Evolutionary conservation across 1,284 basidiomycete species (phyloP).

Genomic region (Moesziomyces parantarcticus): DNA sequence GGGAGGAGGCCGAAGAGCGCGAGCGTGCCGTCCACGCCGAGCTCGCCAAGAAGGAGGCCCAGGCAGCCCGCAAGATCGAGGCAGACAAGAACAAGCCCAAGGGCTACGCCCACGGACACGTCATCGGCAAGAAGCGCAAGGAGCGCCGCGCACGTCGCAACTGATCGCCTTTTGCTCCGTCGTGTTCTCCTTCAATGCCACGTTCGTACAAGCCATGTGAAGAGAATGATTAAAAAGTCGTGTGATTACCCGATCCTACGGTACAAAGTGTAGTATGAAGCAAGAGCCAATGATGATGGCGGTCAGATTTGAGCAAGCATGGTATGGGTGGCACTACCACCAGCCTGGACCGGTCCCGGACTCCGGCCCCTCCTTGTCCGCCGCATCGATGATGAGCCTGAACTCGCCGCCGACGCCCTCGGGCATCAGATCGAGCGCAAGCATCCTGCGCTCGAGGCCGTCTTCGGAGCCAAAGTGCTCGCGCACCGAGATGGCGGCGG

Average conservation of each 20-base stretch:
- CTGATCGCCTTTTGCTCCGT: neutral
- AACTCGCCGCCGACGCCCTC: constrained; percentile 40
- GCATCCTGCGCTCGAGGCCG: constrained; percentile 31
- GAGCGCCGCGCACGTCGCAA: constrained; percentile 44
- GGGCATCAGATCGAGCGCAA: constrained; percentile 34
- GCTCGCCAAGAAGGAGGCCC: constrained; percentile 10
- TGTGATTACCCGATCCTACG: neutral
- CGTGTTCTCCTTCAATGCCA: neutral
- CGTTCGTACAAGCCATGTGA: neutral
- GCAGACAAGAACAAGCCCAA: constrained; percentile 35
- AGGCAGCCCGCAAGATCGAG: constrained; percentile 41
- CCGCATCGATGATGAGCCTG: constrained; percentile 44
- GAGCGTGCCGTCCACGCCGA: constrained; percentile 11
- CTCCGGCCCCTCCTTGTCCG: constrained; percentile 45
- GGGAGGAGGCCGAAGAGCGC: constrained; percentile 14
- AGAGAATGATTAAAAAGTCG: neutral
- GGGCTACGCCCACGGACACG: constrained; percentile 44
- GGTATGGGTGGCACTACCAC: constrained; percentile 17
- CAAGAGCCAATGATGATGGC: neutral
- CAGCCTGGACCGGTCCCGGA: constrained; percentile 44
- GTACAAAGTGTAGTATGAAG: neutral
- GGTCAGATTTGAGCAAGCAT: too few species aligned
- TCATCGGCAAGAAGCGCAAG: constrained; percentile 65
- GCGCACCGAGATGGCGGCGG: constrained; percentile 28
- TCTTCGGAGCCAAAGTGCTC: constrained; percentile 39